Evolutionary conservation across 257 asterid genomes (phyloP), one percentile per base, ranked within the genome.

Genomic region (Solanum tarijense): DNA sequence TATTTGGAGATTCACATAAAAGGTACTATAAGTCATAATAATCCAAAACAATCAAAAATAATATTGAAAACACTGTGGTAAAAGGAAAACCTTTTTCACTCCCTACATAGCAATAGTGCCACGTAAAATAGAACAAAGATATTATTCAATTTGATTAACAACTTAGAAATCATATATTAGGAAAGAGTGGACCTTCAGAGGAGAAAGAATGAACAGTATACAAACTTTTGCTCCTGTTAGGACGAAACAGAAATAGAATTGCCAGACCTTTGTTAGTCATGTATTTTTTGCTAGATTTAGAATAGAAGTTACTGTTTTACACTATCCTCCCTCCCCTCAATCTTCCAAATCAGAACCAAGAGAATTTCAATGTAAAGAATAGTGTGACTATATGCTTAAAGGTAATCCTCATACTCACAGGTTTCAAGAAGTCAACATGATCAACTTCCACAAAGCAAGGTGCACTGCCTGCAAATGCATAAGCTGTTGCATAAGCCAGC

Each of bases 371-470:
- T 46, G 68, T 46, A 81, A 81, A 31, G 41, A 81, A 29, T 29
- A 46, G 29, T 18, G 68, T 81, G 68, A 81, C 85, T 29, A 9
- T 81, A 46, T 81, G 66, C 41, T 43, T 32, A 86, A 46, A 72
- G 84, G 66, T 71, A 29, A 86, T 48, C 43, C 46, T 52, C n/a
- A 81, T 21, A 93, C 99, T 92, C 88, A 96, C 99, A 62, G 99
- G 99, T 91, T 92, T 96, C 55, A 96, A 92, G 87, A 96, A 96
- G 91, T 95, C 98, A 18, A 96, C 98, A 81, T 96, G 99, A 92
- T 96, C 99, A 84, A 95, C 99, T 92, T 96, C 98, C 78, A 91
- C 83, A 89, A 96, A 96, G 90, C 96, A 82, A 87, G 98, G 99
- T 46, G 94, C 93, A 39, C 91, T 91, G 34, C 99, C 99, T 65